phyloP scores from a whole-genome alignment of 1,139 yeast species.

The Kurtzmaniella natalensis region DNA sequence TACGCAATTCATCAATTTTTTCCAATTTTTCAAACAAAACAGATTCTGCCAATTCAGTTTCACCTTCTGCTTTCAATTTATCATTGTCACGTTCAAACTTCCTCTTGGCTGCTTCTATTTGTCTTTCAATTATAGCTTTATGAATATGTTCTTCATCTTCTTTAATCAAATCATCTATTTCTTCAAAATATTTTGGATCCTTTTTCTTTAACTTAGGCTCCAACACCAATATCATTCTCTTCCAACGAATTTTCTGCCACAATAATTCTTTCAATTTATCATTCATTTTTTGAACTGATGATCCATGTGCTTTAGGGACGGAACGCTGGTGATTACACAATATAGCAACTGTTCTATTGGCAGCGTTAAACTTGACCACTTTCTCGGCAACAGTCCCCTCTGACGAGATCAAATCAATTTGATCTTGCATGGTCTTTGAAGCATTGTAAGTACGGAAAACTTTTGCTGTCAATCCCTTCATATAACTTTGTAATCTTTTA shows the following conservation, averaged over 20 bases:
- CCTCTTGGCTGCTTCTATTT: slow-evolving; percentile 56
- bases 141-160: slow-evolving; percentile 63
- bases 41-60: slow-evolving; percentile 47
- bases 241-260: slow-evolving; percentile 78
- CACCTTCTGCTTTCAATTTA: slow-evolving; percentile 55
- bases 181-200: slow-evolving; percentile 59
- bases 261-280: slow-evolving; percentile 73
- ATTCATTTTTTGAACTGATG: slow-evolving; percentile 70
- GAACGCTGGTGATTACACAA: slow-evolving; percentile 97
- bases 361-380: slow-evolving; percentile 85
- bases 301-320: slow-evolving; percentile 79
- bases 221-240: slow-evolving; percentile 63
- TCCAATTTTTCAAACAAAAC: slow-evolving; percentile 58
- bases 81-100: slow-evolving; percentile 77
- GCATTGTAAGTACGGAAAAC: slow-evolving; percentile 98
- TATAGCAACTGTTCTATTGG: slow-evolving; percentile 91
- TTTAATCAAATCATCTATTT: slow-evolving; percentile 62
- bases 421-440: slow-evolving; percentile 95
- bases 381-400: slow-evolving; percentile 88
- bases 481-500: slow-evolving; percentile 81
- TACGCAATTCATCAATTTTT: slow-evolving; percentile 52
- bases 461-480: slow-evolving; percentile 93
- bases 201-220: slow-evolving; percentile 54
- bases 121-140: slow-evolving; percentile 51
- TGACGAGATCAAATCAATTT: slow-evolving; percentile 73